Conservation (phyloP, 2,329 filamentous ascomycete species). For the Daldinia sp. region DNA sequence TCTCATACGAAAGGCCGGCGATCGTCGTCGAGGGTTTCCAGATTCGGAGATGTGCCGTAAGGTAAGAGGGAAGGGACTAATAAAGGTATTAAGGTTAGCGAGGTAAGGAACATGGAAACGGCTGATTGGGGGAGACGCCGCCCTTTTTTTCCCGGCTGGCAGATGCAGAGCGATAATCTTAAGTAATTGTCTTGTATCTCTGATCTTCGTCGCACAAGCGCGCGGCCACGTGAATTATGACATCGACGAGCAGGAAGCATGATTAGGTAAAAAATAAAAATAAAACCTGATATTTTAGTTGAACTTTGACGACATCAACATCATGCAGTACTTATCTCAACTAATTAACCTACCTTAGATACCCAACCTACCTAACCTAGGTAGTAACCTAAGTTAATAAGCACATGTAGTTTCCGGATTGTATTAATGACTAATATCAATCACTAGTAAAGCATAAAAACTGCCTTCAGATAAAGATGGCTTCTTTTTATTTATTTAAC, state of each 20-base stretch:
- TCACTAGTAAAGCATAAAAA: too few relatives aligned
- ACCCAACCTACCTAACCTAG: too few relatives aligned
- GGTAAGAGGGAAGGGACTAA: too few relatives aligned
- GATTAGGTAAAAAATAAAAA: neutral
- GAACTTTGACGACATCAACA: neutral
- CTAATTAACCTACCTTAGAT: too few relatives aligned
- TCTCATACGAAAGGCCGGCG: conserved; percentile 11
- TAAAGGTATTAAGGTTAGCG: too few relatives aligned
- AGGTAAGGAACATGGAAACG: too few relatives aligned
- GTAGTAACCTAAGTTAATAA: too few relatives aligned
- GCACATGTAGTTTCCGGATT: neutral
- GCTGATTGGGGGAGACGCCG: neutral
- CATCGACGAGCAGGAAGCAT: neutral
- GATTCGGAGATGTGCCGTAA: neutral
- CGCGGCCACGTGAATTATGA: neutral
- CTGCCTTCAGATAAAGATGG: too few relatives aligned
- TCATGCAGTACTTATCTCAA: neutral
- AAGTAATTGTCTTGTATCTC: neutral
- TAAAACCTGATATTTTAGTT: neutral
- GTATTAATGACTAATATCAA: neutral
- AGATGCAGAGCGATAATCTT: neutral
- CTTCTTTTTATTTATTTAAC: too few relatives aligned
- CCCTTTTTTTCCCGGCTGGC: neutral
- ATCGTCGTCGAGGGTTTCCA: neutral
- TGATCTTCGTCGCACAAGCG: neutral